Evolutionary conservation across 2,329 filamentous ascomycete species (phyloP), one percentile per base, ranked within the genome.

Genomic region (Sphaerulina populicola): DNA sequence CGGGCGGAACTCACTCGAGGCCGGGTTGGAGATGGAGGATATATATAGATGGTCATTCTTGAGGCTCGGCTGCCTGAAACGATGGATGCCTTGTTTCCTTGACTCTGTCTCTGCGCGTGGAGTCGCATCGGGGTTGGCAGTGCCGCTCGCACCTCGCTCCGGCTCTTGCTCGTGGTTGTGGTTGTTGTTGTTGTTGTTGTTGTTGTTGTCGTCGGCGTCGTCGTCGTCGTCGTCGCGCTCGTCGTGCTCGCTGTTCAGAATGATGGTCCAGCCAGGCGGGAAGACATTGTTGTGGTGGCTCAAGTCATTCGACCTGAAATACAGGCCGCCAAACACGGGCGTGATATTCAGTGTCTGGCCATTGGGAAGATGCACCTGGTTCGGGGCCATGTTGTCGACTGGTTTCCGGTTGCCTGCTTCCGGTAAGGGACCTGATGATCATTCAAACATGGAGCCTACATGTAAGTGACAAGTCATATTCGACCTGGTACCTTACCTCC

Each of bases 251-350:
- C 85, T 88, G 62, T 90, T 84, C 35, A 97, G 75, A 29, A 91
- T 85, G 45, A 95, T 83, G 1, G 86, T 94, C 91, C 91, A 97
- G 30, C 90, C 90, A 5, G 86, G 79, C 0, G 90, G 89, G 54
- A 88, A 90, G 3, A 83, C 78, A 46, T 82, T 82, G 60, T 79
- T 78, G 62, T 85, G 80, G 23, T 77, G 73, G 62, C 78, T 85
- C 57, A 87, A 72, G 55, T 93, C 85, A 65, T 88, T 85, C 51
- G 83, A 80, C 68, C 90, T 93, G 81, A 96, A 96, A 62, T 84
- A 87, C 50, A 93, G 77, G 30, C 91, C 91, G n/a, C 86, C 88
- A 67, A 95, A 96, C 23, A 95, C 88, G 0, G 89, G 86, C 11
- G 81, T 82, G 30, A 94, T 85, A 2, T 83, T 85, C 64, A 93